Evolutionary conservation across 1,284 basidiomycete species (phyloP), one percentile per base, ranked within the genome.

Genomic region (Puccinia coronata): DNA sequence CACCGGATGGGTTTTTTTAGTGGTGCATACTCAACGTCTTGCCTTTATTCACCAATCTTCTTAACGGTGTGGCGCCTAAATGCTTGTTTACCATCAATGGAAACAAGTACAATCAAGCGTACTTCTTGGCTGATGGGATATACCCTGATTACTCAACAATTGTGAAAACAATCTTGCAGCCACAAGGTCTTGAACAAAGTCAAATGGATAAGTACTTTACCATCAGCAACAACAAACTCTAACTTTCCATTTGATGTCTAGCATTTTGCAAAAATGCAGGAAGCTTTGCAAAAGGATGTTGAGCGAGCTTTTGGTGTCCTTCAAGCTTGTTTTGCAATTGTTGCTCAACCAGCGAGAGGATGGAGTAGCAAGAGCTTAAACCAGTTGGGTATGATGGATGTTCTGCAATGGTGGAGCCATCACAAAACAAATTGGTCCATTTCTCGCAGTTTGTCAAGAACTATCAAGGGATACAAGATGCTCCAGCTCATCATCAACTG

Each of bases 121-220:
- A 71, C 43, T 71, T n/a, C 51, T 43, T 71, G 3, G 8, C 6
- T 43, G 67, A 70, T 70, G 36, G 34, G 4, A 70, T 70, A 8
- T 70, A 70, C 25, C 67, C 67, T 9, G 18, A 39, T 3, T 70
- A 25, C 9, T 28, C 31, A 8, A 28, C 41, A 8, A 12, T 39
- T 9, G 20, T 47, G 5, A 12, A 70, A 43, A 16, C 67, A 16
- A 39, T 28, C 34, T 6, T 39, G 9, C 20, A 39, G 16, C 67
- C 41, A 8, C 51, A 53, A 53, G 51, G 51, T 8, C 43, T 43
- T 43, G 43, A 43, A 53, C 5, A 20, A 53, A 53, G 18, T 11
- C 47, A 47, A 47, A 18, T 18, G n/a, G n/a, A n/a, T n/a, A n/a
- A n/a, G n/a, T n/a, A n/a, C n/a, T n/a, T n/a, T n/a, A n/a, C n/a